phyloP scores from a whole-genome alignment of 2,329 filamentous ascomycete species.

The Diatrype stigma region DNA sequence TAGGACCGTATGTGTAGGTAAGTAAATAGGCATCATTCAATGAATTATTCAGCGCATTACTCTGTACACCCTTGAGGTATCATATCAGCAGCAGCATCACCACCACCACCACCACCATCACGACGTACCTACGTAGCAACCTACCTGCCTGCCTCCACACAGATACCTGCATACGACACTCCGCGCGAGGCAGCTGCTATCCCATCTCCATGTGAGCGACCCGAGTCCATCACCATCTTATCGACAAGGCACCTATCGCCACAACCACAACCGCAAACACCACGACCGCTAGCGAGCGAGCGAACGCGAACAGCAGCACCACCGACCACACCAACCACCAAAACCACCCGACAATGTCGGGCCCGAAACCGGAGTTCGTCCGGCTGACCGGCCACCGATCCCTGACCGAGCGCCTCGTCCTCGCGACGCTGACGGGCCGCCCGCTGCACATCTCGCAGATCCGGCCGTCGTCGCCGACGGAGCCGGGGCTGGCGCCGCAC shows the following conservation, averaged over 20 bases:
- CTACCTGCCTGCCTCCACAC: too few relatives aligned
- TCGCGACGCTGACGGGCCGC: constrained; percentile 86
- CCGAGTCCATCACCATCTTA: background rate
- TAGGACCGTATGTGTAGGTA: too few relatives aligned
- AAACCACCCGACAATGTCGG: constrained; percentile 20
- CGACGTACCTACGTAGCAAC: too few relatives aligned
- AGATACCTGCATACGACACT: too few relatives aligned
- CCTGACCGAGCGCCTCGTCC: constrained; percentile 77
- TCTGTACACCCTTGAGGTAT: too few relatives aligned
- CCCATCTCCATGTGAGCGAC: too few relatives aligned
- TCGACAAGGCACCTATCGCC: too few relatives aligned
- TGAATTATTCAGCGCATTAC: too few relatives aligned
- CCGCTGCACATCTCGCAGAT: constrained; percentile 92
- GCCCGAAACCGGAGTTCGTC: constrained; percentile 49
- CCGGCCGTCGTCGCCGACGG: constrained; percentile 77
- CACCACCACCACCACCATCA: background rate
- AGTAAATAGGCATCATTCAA: too few relatives aligned
- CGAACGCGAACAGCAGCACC: background rate
- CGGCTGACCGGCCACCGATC: constrained; percentile 81
- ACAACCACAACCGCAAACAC: background rate
- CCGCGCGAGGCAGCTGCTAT: too few relatives aligned
- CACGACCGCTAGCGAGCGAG: background rate
- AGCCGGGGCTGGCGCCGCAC: constrained; percentile 84
- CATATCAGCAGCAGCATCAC: background rate
- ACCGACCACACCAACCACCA: background rate